Conservation (phyloP, 1,284 basidiomycete species). For the Cutaneotrichosporon sp. region DNA sequence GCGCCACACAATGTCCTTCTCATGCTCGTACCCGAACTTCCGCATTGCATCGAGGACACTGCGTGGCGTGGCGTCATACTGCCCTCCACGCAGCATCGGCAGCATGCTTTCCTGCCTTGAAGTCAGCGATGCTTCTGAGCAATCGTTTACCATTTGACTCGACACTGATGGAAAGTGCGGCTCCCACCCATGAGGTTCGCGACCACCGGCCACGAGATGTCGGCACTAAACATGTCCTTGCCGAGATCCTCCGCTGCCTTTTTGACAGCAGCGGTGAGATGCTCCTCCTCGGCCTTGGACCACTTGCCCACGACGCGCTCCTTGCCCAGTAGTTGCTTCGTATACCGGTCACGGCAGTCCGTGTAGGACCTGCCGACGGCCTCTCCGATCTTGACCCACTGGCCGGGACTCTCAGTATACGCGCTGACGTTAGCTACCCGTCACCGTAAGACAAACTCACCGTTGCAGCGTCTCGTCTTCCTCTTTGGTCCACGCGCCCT, state of each 20-base stretch:
- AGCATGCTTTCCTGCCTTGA: constrained; percentile 10
- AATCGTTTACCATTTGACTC: constrained; percentile 32
- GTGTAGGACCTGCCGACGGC: constrained; percentile 33
- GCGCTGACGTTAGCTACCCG: constrained; percentile 19
- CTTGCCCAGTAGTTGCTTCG: constrained; percentile 23
- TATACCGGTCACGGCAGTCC: constrained; percentile 40
- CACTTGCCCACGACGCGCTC: constrained; percentile 21
- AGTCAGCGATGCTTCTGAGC: neutral
- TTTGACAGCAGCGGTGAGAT: constrained; percentile 20
- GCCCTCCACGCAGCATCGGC: constrained; percentile 4
- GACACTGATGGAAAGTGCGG: constrained; percentile 24
- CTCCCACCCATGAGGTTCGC: constrained; percentile 23
- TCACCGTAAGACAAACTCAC: constrained; percentile 17
- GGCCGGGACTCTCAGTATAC: constrained; percentile 23
- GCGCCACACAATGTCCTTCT: constrained; percentile 12
- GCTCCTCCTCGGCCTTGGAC: constrained; percentile 22
- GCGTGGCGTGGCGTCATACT: neutral
- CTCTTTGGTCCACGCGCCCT: constrained; percentile 36
- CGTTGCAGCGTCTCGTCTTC: constrained; percentile 33
- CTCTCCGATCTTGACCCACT: constrained; percentile 36
- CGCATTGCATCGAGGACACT: constrained; percentile 9
- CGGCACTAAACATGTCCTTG: constrained; percentile 13
- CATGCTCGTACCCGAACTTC: constrained; percentile 3
- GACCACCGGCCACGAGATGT: constrained; percentile 34
- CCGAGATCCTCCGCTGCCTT: constrained; percentile 22